phyloP scores from a whole-genome alignment of 225 moss, liverwort and hornwort species.

The Polytrichum formosum region DNA sequence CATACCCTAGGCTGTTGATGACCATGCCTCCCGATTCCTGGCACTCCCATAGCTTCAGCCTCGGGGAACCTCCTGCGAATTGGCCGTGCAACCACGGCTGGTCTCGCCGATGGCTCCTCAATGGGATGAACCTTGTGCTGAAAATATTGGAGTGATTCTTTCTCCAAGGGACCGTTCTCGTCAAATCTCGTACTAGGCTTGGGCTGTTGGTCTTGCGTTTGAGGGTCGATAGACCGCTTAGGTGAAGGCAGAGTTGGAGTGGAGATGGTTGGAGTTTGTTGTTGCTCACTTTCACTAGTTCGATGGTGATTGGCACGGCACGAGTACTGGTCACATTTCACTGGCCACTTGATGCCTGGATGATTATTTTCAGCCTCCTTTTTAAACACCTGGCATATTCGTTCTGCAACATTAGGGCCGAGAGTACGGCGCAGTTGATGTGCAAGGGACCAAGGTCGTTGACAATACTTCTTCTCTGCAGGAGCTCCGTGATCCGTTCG shows the following conservation, averaged over 20 bases:
- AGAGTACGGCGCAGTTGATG: constrained; percentile 42
- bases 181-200: constrained; percentile 12
- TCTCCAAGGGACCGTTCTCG: neutral
- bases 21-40: neutral
- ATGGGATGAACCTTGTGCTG: neutral
- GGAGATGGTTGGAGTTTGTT: no score
- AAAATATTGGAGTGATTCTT: neutral
- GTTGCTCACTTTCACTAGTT: neutral
- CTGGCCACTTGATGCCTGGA: constrained; percentile 22
- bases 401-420: constrained; percentile 39
- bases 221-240: neutral
- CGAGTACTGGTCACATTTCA: neutral
- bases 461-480: constrained; percentile 33
- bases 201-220: neutral
- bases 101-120: neutral
- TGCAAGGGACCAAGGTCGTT: constrained; percentile 27
- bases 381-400: constrained; percentile 39
- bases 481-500: neutral
- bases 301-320: neutral
- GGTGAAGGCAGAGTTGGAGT: constrained; percentile 6
- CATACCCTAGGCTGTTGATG: neutral
- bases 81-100: constrained; percentile 7
- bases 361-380: constrained; percentile 20
- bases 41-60: constrained; percentile 2
- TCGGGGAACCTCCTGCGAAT: constrained; percentile 25